phyloP scores from a whole-genome alignment of 2,329 filamentous ascomycete species.

The Cucurbitaria berberidis region DNA sequence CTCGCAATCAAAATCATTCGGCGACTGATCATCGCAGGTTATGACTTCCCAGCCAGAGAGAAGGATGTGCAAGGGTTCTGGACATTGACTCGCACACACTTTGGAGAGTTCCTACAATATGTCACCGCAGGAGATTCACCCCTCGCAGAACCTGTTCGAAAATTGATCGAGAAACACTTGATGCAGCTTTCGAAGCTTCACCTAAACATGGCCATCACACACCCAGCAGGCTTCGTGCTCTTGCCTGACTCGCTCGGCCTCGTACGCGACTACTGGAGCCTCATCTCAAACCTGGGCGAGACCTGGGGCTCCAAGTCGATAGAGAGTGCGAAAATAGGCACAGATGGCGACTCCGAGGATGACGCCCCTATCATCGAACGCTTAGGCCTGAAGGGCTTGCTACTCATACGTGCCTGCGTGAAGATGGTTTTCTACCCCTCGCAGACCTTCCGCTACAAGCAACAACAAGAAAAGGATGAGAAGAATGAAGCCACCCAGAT shows the following conservation, averaged over 20 bases:
- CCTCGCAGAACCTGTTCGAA: constrained; percentile 59
- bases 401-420: constrained; percentile 81
- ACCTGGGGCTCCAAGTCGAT: constrained; percentile 65
- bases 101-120: constrained; percentile 75
- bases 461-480: constrained; percentile 75
- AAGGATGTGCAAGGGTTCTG: constrained; percentile 80
- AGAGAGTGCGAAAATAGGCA: constrained; percentile 50
- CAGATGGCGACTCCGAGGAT: constrained; percentile 56
- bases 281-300: constrained; percentile 78
- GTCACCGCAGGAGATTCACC: constrained; percentile 63
- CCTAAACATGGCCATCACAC: constrained; percentile 78
- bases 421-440: constrained; percentile 82
- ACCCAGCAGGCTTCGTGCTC: constrained; percentile 81
- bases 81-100: constrained; percentile 74
- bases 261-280: constrained; percentile 82
- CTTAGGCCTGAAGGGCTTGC: constrained; percentile 80
- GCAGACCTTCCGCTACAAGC: constrained; percentile 84
- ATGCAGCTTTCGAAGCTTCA: constrained; percentile 92
- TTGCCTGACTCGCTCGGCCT: constrained; percentile 81
- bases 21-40: constrained; percentile 79
- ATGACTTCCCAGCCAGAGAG: constrained; percentile 82
- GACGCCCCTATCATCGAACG: constrained; percentile 72
- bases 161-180: constrained; percentile 80
- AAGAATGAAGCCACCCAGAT: constrained; percentile 71
- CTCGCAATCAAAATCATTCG: constrained; percentile 80